Base-by-base conservation (phyloP, 139 green algal species). In the Chlamydomonas urium region DNA sequence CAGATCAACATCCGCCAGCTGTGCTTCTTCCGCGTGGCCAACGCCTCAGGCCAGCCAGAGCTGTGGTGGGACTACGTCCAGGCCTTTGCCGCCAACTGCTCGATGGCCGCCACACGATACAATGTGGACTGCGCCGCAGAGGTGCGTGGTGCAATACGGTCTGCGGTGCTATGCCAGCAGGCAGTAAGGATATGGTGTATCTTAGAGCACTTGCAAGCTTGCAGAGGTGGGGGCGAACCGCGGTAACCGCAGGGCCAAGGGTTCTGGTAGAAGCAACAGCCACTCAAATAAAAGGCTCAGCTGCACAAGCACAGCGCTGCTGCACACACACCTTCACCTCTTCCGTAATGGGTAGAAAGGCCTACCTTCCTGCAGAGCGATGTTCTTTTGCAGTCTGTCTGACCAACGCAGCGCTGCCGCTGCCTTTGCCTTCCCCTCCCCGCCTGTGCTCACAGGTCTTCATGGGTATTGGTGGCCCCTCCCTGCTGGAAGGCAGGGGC, bases 31-130 rank as follows among this genome's bases (percentile, higher is more conserved):
- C 67, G 87, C 26, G 61, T 90, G 56, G 87, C 83, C 10, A 85
- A 85, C 4, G 73, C 85, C 2, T 73, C 67, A 2, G 85, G 80
- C 28, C 66, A 73, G 61, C 74, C 86, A 2, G 92, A 83, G 79
- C 38, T 91, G 60, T 97, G 92, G 92, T 97, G 90, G 91, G 90
- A 96, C 66, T 98, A 96, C 77, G 83, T 88, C 8, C 85, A 83
- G 4, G 53, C 74, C 26, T 92, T 97, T 79, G 85, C 73, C 0
- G 59, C 74, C 17, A 61, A 79, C 38, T 98, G 93, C 84, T 79
- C 60, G 32, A 95, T 95, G 85, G 29, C 50, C 1, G 59, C 69
- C 65, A 77, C 78, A 1, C 77, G 76, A 6, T 97, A 90, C 85
- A 91, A 81, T 26, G 26, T 79, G 28, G 83, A 85, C 26, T 97